Evolutionary conservation across 2,329 filamentous ascomycete species (phyloP).

Genomic region (Colletotrichum liriopes): DNA sequence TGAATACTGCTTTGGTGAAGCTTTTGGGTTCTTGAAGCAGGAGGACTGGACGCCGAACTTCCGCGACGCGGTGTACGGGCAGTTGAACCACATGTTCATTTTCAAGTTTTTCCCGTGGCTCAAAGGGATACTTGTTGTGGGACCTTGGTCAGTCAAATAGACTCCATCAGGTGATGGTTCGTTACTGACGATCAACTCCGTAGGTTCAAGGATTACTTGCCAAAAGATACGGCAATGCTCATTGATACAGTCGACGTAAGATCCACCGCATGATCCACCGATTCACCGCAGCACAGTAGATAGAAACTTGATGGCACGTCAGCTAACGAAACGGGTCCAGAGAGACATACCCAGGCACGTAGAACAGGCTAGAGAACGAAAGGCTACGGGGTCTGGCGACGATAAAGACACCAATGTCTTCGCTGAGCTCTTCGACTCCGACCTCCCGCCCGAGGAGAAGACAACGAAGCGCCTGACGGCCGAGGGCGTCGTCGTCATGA

Average conservation of each 20-base stretch:
- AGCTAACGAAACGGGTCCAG: neutral
- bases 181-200: neutral
- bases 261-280: neutral
- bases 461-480: constrained; percentile 52
- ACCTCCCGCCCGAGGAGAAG: constrained; percentile 55
- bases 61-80: neutral
- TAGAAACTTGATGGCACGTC: too few species aligned
- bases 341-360: constrained; percentile 11
- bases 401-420: constrained; percentile 34
- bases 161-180: neutral
- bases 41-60: constrained; percentile 55
- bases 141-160: constrained; percentile 3
- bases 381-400: neutral
- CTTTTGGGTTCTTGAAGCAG: constrained; percentile 51
- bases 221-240: constrained; percentile 2
- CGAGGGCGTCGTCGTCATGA: constrained; percentile 55
- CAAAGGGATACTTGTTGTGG: neutral
- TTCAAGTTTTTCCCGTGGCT: constrained; percentile 24
- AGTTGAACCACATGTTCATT: neutral
- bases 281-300: neutral
- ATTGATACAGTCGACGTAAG: constrained; percentile 15
- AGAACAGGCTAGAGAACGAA: neutral
- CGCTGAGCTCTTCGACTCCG: constrained; percentile 48
- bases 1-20: constrained; percentile 55
- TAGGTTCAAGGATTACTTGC: constrained; percentile 13